Percentiles rank a stretch among this genome's conserved stretches.
Evolutionary conservation across 352 stramenopile species (phyloP).

Genomic region (Globisporangium spinosum): DNA sequence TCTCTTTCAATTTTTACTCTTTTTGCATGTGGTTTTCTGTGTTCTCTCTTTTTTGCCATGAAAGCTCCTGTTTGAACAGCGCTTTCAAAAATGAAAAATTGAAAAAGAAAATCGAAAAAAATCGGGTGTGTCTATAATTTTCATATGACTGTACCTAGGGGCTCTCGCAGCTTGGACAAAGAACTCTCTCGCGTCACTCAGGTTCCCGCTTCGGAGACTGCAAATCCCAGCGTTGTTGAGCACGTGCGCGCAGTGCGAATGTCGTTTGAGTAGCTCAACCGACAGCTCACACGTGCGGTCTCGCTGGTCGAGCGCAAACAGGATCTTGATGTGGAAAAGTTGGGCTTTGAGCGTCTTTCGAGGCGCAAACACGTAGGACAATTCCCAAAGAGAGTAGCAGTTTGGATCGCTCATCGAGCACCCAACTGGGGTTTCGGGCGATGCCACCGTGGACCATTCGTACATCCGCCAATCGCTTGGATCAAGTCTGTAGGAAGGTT

Average conservation of each 20-base stretch:
- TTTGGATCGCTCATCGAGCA: slow-evolving; percentile 9
- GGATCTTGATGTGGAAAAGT: slow-evolving; percentile 23
- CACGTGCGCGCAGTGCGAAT: slow-evolving; percentile 17
- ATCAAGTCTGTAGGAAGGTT: slow-evolving; percentile 20
- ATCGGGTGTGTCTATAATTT: too few species aligned
- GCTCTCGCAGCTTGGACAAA: neutral
- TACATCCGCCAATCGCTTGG: slow-evolving; percentile 51
- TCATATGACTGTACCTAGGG: too few species aligned
- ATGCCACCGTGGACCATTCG: slow-evolving; percentile 20
- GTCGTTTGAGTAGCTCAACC: neutral
- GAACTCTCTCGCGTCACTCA: slow-evolving; percentile 17
- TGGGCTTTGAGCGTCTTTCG: slow-evolving; percentile 26
- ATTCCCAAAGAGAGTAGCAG: slow-evolving; percentile 20
- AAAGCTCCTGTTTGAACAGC: too few species aligned
- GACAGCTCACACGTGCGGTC: neutral
- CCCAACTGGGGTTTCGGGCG: neutral
- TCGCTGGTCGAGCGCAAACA: slow-evolving; percentile 15
- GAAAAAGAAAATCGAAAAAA: too few species aligned
- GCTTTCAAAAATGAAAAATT: too few species aligned
- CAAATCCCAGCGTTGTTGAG: slow-evolving; percentile 34
- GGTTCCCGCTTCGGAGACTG: slow-evolving; percentile 11
- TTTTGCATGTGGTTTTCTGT: too few species aligned
- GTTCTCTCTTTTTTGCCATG: too few species aligned
- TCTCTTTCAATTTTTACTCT: too few species aligned
- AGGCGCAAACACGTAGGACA: slow-evolving; percentile 26